phyloP scores from a whole-genome alignment of 192 early-diverging fungal genomes.

The Coemansia pectinata region DNA sequence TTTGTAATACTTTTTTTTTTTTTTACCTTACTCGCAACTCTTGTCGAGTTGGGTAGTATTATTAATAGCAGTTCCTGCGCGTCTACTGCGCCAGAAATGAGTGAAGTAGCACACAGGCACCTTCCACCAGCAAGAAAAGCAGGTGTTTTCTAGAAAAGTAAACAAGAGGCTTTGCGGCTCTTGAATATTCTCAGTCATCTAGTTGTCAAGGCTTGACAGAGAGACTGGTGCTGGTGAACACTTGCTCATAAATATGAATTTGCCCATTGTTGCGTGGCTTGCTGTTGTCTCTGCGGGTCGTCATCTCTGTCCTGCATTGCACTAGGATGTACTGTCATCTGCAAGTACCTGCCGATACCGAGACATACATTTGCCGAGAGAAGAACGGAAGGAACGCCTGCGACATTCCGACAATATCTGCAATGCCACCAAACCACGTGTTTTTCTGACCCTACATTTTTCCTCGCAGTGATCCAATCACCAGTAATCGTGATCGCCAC shows the following conservation, averaged over 20 bases:
- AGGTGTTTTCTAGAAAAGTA: not conserved
- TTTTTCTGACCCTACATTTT: constrained; percentile 2
- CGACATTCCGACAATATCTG: not conserved
- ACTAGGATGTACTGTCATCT: not conserved
- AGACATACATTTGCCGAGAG: not conserved
- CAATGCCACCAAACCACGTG: not conserved
- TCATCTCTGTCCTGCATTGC: not conserved
- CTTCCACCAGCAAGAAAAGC: not conserved
- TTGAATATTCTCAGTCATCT: not conserved
- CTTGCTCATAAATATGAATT: not conserved
- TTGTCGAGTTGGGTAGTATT: not conserved
- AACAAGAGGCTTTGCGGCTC: not conserved
- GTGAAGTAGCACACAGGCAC: not conserved
- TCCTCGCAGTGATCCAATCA: not conserved
- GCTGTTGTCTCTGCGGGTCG: not conserved
- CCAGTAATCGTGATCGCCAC: not conserved
- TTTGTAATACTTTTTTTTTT: not conserved
- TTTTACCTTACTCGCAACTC: not conserved
- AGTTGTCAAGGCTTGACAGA: not conserved
- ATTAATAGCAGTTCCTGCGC: constrained; percentile 12
- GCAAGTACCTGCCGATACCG: not conserved
- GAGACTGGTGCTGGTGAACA: not conserved
- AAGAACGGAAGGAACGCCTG: not conserved
- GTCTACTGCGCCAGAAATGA: constrained; percentile 1
- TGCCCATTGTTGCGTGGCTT: not conserved